These are phyloP conservation scores for Leccinum insolens DNA, from an alignment of 1,284 basidiomycete genomes.

Conservation along the genomic window DNA sequence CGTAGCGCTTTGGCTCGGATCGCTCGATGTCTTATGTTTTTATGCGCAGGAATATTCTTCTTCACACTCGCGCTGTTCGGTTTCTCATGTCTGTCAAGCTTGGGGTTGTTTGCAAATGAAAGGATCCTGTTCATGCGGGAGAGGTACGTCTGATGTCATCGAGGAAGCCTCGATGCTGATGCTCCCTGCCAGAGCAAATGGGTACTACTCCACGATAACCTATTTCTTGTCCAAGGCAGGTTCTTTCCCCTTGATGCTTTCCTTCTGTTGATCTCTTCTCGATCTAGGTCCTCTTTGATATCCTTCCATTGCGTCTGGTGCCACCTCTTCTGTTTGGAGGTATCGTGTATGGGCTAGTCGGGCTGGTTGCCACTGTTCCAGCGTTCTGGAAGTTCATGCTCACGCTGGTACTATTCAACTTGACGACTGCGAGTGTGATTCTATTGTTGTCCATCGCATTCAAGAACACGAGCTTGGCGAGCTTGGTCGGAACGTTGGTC, in stretches of 20 bases:
- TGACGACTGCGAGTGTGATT: conserved; percentile 91
- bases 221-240: conserved; percentile 92
- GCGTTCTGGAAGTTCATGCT: conserved; percentile 99
- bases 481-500: conserved; percentile 89
- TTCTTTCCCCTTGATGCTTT: background rate
- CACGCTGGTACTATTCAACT: conserved; percentile 91
- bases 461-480: conserved; percentile 85
- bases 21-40: background rate
- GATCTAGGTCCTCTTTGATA: conserved; percentile 88
- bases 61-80: conserved; percentile 95
- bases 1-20: conserved; percentile 15
- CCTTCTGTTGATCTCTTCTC: background rate
- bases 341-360: conserved; percentile 92
- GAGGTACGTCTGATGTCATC: conserved; percentile 53
- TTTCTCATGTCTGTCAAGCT: conserved; percentile 92
- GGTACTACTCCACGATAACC: conserved; percentile 94
- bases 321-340: conserved; percentile 94
- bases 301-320: conserved; percentile 90
- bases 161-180: conserved; percentile 6
- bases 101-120: conserved; percentile 93
- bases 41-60: conserved; percentile 84
- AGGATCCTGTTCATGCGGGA: conserved; percentile 96
- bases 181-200: conserved; percentile 72
- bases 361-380: conserved; percentile 86
- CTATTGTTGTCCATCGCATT: conserved; percentile 90